Evolutionary conservation across 257 asterid species (phyloP).

Genomic region (Buddleja alternifolia): DNA sequence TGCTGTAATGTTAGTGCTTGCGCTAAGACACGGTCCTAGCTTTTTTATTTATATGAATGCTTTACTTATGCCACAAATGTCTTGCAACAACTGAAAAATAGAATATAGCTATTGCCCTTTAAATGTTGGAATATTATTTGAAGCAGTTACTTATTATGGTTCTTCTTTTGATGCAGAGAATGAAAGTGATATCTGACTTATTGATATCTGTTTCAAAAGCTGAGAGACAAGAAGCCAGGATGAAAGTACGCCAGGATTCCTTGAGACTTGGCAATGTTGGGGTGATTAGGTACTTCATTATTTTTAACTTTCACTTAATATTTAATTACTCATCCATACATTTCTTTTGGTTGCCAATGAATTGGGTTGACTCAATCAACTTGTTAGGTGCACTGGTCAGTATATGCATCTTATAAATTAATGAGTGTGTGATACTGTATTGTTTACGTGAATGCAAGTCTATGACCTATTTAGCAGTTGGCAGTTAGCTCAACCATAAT

Average conservation of each 20-base stretch:
- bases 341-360: slow-evolving; percentile 11
- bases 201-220: slow-evolving; percentile 94
- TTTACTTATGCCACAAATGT: slow-evolving; percentile 5
- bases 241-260: slow-evolving; percentile 92
- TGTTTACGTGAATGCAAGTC: background rate
- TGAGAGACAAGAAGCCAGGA: slow-evolving; percentile 96
- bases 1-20: slow-evolving; percentile 4
- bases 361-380: slow-evolving; percentile 17
- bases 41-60: slow-evolving; percentile 5
- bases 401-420: background rate
- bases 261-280: slow-evolving; percentile 95
- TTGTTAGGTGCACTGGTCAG: slow-evolving; percentile 11
- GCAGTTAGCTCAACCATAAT: slow-evolving; percentile 18
- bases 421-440: background rate
- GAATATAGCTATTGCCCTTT: slow-evolving; percentile 11
- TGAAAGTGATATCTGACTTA: slow-evolving; percentile 81
- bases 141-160: slow-evolving; percentile 20
- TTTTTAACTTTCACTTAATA: background rate
- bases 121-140: slow-evolving; percentile 29
- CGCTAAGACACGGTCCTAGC: background rate
- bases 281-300: slow-evolving; percentile 70
- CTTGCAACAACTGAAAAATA: background rate
- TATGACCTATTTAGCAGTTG: slow-evolving; percentile 13
- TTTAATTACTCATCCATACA: background rate
- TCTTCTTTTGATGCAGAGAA: slow-evolving; percentile 66